Evolutionary conservation across 768 basidiomycete genomes (phyloP), one percentile per base, ranked within the genome.

Genomic region (Mrakia hoshinonis): DNA sequence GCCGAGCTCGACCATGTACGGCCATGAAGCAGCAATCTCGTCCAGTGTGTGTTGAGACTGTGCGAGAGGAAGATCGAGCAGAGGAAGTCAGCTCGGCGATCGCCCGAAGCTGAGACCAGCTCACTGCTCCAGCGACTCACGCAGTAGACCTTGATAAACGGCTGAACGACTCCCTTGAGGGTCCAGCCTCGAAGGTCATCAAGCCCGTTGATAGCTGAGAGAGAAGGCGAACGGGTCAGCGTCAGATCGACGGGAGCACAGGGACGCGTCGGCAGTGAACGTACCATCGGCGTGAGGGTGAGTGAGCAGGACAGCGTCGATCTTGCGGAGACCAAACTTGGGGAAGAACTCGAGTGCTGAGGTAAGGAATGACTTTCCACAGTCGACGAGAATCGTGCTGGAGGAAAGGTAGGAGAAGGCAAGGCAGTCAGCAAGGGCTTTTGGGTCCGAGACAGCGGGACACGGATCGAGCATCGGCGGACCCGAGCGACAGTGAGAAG

Each of bases 251-350:
- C 10, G 29, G n/a, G 3, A 34, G 26, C 2, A 43, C 22, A 47
- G 39, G 34, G 7, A 38, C 31, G 36, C 31, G 49, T 24, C 1
- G 10, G 65, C 12, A 38, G 34, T 13, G 4, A 34, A 13, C 81
- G 65, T 64, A 84, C 85, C 89, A 79, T 91, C 90, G 47, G 90
- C 89, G 80, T 94, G 92, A 10, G 90, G 87, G 79, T 94, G 92
- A 0, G 91, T 93, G 51, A 95, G 85, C 20, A 96, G 81, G 12
- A 95, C 83, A 51, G 85, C 87, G 75, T 89, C 87, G 67, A 89
- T 87, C 73, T 82, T 81, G 75, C 91, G 82, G 52, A 95, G 80
- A 3, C 85, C 86, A 77, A 88, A 87, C 77, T 86, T 86, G 1
- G 90, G 90, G 76, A 87, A 86, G 82, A 83, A 83, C 75, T 85